These are phyloP conservation scores for Hypsizygus marmoreus DNA, from an alignment of 768 basidiomycete species.

Conservation along the genomic window DNA sequence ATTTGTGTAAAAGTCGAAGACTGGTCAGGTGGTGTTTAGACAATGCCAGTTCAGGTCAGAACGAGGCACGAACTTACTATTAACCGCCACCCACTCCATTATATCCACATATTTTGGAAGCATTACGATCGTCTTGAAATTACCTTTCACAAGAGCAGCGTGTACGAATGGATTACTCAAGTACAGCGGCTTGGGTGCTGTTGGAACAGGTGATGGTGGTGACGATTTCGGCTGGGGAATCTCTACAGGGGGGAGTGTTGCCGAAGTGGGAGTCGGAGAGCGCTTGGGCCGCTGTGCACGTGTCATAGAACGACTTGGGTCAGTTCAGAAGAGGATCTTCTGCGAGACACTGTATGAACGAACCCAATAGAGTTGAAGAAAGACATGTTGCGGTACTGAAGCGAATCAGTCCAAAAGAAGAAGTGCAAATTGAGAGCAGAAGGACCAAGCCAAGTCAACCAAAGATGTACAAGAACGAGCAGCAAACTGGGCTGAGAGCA, in stretches of 20 bases:
- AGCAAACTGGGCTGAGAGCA: not conserved
- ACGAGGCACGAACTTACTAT: conserved; percentile 53
- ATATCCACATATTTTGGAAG: conserved; percentile 98
- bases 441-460: conserved; percentile 4
- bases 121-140: conserved; percentile 96
- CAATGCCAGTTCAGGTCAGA: not conserved
- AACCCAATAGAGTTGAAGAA: conserved; percentile 85
- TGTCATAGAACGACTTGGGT: conserved; percentile 70
- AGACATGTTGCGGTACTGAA: conserved; percentile 56
- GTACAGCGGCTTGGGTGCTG: conserved; percentile 69
- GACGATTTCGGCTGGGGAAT: conserved; percentile 37
- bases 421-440: conserved; percentile 3
- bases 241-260: conserved; percentile 52
- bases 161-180: conserved; percentile 96
- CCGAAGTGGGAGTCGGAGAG: conserved; percentile 74
- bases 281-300: conserved; percentile 73
- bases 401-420: conserved; percentile 29
- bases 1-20: conserved; percentile 98
- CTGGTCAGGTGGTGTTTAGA: conserved; percentile 42
- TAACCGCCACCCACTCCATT: conserved; percentile 91
- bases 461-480: conserved; percentile 9
- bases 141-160: conserved; percentile 93
- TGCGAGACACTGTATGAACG: conserved; percentile 22
- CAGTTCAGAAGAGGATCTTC: conserved; percentile 3
- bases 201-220: conserved; percentile 38